Conservation (phyloP, 371 early-diverging fungal species). For the Mucor velutinosus region DNA sequence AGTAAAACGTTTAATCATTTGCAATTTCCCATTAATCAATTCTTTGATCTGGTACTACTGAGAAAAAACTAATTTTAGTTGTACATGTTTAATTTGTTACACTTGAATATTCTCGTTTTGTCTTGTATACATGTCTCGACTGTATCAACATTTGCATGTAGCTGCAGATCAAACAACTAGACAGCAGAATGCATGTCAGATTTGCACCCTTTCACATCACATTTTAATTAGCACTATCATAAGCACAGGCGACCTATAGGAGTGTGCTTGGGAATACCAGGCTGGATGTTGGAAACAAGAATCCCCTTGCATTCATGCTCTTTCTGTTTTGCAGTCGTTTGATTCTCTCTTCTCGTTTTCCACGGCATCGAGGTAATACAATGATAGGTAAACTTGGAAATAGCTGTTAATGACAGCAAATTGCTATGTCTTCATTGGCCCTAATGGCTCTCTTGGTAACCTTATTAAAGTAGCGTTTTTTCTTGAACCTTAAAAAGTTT, state of each 20-base stretch:
- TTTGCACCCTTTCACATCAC: neutral
- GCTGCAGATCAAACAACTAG: neutral
- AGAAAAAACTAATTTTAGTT: neutral
- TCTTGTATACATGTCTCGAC: neutral
- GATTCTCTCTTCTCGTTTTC: neutral
- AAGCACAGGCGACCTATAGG: neutral
- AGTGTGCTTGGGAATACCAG: neutral
- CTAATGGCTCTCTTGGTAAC: neutral
- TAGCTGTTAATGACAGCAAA: neutral
- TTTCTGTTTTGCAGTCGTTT: neutral
- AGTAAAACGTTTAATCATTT: neutral
- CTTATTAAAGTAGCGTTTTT: slow-evolving; percentile 3
- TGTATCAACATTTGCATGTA: neutral
- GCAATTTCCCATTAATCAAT: neutral
- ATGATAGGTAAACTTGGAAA: neutral
- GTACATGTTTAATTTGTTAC: slow-evolving; percentile 1
- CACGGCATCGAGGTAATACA: neutral
- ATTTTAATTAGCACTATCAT: neutral
- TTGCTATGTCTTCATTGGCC: neutral
- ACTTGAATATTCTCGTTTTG: neutral
- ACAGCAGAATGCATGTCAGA: neutral
- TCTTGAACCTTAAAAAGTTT: slow-evolving; percentile 2
- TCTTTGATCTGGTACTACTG: slow-evolving; percentile 4
- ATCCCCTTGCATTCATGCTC: neutral
- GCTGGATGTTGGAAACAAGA: neutral